Conservation (phyloP, 1,284 basidiomycete genomes). For the Heterobasidion annosum region DNA sequence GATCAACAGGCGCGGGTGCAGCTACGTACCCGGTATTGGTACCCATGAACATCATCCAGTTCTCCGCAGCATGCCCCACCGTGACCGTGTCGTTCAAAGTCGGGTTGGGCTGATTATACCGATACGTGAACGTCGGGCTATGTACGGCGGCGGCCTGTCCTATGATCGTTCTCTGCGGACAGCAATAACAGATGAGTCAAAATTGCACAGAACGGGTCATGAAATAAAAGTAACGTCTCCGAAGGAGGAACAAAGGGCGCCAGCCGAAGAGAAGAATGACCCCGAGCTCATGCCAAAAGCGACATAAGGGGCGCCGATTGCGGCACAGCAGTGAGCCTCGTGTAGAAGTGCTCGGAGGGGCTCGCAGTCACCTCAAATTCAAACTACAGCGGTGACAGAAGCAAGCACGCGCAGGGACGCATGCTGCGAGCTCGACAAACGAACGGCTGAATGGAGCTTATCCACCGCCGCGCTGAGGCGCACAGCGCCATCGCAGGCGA, state of each 20-base stretch:
- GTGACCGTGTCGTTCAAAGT: conserved; percentile 21
- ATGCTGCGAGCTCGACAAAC: no score
- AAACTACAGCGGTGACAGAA: no score
- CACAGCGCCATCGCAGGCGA: no score
- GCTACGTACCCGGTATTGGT: conserved; percentile 42
- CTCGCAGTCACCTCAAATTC: no score
- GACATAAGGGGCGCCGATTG: neutral
- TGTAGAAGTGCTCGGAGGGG: neutral
- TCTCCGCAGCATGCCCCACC: conserved; percentile 45
- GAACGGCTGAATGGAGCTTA: no score
- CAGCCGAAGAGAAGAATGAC: neutral
- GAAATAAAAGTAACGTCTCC: neutral
- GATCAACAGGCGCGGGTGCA: neutral
- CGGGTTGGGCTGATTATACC: conserved; percentile 47
- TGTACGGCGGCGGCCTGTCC: conserved; percentile 27
- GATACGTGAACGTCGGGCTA: conserved; percentile 36
- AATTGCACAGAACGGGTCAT: neutral
- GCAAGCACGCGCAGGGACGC: no score
- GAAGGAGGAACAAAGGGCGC: neutral
- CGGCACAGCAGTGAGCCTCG: neutral
- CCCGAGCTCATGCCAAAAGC: neutral
- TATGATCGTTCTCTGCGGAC: conserved; percentile 35
- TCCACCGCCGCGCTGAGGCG: no score
- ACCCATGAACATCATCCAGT: conserved; percentile 57
- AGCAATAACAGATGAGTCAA: neutral